Base-by-base conservation (phyloP, 805 yeast species). In the Ogataea wickerhamii region DNA sequence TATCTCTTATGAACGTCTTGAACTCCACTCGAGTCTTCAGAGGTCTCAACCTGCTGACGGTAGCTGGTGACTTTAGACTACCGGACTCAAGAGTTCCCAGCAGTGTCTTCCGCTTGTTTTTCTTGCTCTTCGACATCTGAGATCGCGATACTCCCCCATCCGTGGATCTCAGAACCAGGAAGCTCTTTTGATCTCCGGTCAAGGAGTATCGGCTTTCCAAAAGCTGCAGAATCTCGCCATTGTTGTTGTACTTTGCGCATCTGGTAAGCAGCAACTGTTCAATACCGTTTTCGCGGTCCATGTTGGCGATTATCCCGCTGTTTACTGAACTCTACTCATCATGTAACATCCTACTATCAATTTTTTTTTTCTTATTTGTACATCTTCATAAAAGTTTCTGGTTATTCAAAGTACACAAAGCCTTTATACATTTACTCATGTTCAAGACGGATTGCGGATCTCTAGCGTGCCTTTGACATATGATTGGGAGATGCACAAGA, bases 221-320 rank as follows among this genome's bases (percentile, higher is more conserved):
- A 6, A 73, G 55, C 37, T 68, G 64, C 21, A 61, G 51, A 7
- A 74, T 65, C 35, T 61, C 53, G 1, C 61, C 49, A 49, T 64
- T 43, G 39, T 52, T 23, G 60, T 64, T 39, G 58, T 42, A 63
- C 38, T 63, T 70, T 25, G 58, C 47, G 34, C 75, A 65, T 43
- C 80, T 51, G 4, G 74, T 53, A 5, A 76, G 58, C 12, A 76
- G 55, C 29, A 65, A 69, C 35, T 55, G 66, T 47, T 76, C 82
- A 12, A 76, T 51, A n/a, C 66, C 56, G 34, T 67, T 64, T 23
- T 61, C 59, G 32, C 68, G 52, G 48, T 72, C 63, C 77, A 71
- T 72, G n/a, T n/a, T n/a, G n/a, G n/a, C n/a, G n/a, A n/a, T n/a
- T n/a, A n/a, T n/a, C n/a, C n/a, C n/a, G n/a, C n/a, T n/a, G n/a